These are phyloP conservation scores for Suillus weaverae DNA, from an alignment of 768 basidiomycete genomes.

Conservation along the genomic window DNA sequence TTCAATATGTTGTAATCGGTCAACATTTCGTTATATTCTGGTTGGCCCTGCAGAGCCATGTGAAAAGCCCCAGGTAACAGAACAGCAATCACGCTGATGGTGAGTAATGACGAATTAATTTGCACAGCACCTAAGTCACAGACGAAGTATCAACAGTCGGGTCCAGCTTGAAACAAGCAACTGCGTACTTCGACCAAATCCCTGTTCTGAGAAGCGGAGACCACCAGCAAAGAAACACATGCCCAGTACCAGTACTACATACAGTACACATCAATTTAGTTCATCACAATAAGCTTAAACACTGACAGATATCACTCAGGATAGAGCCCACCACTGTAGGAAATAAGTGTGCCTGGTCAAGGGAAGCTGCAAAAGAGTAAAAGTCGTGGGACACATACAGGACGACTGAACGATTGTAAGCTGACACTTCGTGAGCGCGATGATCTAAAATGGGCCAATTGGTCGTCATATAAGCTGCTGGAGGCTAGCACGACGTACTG, in stretches of 20 bases:
- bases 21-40: constrained; percentile 20
- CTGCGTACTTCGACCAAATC: constrained; percentile 64
- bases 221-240: constrained; percentile 87
- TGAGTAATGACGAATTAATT: constrained; percentile 71
- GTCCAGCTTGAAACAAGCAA: not conserved
- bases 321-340: constrained; percentile 75
- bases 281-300: not conserved
- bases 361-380: not conserved
- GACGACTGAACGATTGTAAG: constrained; percentile 79
- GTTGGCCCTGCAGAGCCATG: constrained; percentile 45
- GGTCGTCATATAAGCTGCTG: not conserved
- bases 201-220: constrained; percentile 73
- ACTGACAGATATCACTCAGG: constrained; percentile 69
- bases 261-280: not conserved
- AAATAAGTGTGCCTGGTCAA: not conserved
- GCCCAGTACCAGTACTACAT: constrained; percentile 84
- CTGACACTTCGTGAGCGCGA: constrained; percentile 79
- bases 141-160: not conserved
- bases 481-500: constrained; percentile 45
- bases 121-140: constrained; percentile 59
- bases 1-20: constrained; percentile 54
- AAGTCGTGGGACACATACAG: constrained; percentile 36
- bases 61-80: constrained; percentile 78
- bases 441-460: constrained; percentile 51
- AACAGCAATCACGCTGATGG: constrained; percentile 77